Conservation (phyloP, 257 asterid genomes). For the Scutellaria barbata region DNA sequence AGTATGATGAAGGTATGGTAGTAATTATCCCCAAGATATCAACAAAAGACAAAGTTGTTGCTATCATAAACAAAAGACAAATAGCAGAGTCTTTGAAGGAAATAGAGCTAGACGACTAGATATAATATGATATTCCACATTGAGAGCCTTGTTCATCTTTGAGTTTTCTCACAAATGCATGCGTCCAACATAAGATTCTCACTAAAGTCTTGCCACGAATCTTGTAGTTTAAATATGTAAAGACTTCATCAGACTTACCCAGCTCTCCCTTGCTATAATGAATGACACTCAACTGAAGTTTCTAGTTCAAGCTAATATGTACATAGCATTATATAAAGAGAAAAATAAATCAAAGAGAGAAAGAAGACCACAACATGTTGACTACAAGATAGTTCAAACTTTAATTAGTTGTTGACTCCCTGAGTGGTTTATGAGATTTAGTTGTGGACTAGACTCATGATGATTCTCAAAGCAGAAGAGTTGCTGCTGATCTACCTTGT, state of each 20-base stretch:
- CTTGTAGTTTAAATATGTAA: background rate
- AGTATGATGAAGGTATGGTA: background rate
- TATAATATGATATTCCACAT: background rate
- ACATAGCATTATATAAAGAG: background rate
- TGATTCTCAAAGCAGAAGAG: too few species aligned
- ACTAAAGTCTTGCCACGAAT: background rate
- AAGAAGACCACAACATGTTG: background rate
- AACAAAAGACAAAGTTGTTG: background rate
- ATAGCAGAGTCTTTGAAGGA: background rate
- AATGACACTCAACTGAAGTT: too few species aligned
- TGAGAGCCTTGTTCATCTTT: background rate
- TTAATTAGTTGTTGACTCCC: background rate
- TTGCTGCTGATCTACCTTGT: too few species aligned
- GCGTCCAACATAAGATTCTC: background rate
- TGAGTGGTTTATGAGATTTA: too few species aligned
- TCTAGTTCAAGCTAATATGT: too few species aligned
- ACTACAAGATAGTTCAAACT: background rate
- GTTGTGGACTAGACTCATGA: too few species aligned
- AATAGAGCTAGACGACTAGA: background rate
- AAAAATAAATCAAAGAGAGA: background rate
- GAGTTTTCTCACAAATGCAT: background rate
- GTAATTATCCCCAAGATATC: background rate
- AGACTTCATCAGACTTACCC: background rate
- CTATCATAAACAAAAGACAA: slow-evolving; percentile 7
- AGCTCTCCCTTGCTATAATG: background rate